These are phyloP conservation scores for Lonicera japonica DNA, from an alignment of 129 eudicot species.

Conservation along the genomic window DNA sequence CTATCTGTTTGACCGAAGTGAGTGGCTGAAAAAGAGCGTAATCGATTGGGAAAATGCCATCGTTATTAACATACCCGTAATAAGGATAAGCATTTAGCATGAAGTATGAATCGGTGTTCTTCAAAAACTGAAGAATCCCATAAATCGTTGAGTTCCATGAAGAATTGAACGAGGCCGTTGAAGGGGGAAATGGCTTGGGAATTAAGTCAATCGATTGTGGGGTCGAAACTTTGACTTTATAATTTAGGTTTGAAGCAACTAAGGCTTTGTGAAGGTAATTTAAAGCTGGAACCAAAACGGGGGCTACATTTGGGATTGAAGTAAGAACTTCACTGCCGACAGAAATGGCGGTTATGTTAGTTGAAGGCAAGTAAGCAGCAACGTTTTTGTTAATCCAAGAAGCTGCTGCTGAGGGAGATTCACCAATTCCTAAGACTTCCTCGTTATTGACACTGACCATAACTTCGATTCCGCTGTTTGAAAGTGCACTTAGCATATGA, in stretches of 20 bases:
- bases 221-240: constrained; percentile 57
- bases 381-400: constrained; percentile 66
- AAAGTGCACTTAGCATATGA: constrained; percentile 65
- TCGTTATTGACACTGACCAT: constrained; percentile 70
- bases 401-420: constrained; percentile 61
- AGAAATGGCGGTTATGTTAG: constrained; percentile 74
- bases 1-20: constrained; percentile 67
- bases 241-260: constrained; percentile 69
- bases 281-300: constrained; percentile 65
- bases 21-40: constrained; percentile 67
- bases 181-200: constrained; percentile 76
- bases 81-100: constrained; percentile 89
- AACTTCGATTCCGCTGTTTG: constrained; percentile 66
- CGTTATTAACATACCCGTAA: constrained; percentile 50
- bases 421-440: constrained; percentile 64
- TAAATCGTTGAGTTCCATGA: constrained; percentile 51
- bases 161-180: constrained; percentile 65
- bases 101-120: constrained; percentile 50
- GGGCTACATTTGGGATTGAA: constrained; percentile 61
- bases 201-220: constrained; percentile 66
- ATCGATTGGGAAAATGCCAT: constrained; percentile 72
- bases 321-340: constrained; percentile 81
- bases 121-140: constrained; percentile 49
- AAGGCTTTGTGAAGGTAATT: constrained; percentile 64
- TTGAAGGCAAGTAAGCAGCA: constrained; percentile 71